Evolutionary conservation across 345 rosid genomes (phyloP).

Genomic region (Cardamine occulta): DNA sequence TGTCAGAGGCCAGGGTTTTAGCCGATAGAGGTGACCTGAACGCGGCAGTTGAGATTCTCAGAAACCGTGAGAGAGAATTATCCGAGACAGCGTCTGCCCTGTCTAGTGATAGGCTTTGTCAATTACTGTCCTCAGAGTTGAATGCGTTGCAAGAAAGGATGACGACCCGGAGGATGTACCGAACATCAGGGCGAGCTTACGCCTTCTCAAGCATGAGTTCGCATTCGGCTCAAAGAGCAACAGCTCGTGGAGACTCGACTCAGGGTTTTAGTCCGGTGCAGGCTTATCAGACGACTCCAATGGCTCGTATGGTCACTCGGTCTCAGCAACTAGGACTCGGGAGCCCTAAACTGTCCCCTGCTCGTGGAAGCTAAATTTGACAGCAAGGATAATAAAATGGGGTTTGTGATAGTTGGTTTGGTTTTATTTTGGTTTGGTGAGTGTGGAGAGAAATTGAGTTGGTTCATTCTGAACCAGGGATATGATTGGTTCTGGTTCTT

Average conservation of each 20-base stretch:
- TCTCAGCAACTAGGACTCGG: slow-evolving; percentile 29
- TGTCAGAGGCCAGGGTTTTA: slow-evolving; percentile 72
- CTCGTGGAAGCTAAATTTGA: slow-evolving; percentile 18
- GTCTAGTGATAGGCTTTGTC: slow-evolving; percentile 32
- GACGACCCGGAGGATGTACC: slow-evolving; percentile 35
- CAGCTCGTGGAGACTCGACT: slow-evolving; percentile 28
- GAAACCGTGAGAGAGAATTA: slow-evolving; percentile 32
- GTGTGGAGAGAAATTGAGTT: slow-evolving; percentile 6
- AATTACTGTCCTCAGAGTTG: slow-evolving; percentile 36
- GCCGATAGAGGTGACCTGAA: slow-evolving; percentile 73
- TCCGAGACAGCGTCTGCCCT: slow-evolving; percentile 34
- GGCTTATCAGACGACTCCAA: slow-evolving; percentile 38
- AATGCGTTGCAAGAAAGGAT: slow-evolving; percentile 43
- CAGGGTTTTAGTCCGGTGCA: background rate
- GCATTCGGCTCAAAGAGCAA: slow-evolving; percentile 44
- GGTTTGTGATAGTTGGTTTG: background rate
- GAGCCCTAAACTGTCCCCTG: slow-evolving; percentile 13
- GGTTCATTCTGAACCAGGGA: slow-evolving; percentile 25
- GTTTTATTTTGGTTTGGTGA: slow-evolving; percentile 7
- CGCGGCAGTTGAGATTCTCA: slow-evolving; percentile 55
- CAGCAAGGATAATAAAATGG: background rate
- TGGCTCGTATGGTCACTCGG: slow-evolving; percentile 43
- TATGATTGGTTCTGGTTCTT: too few relatives aligned
- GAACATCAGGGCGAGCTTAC: slow-evolving; percentile 42
- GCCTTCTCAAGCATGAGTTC: slow-evolving; percentile 41